These are phyloP conservation scores for Colletotrichum sp. DNA, from an alignment of 2,329 filamentous ascomycete genomes.

Conservation along the genomic window DNA sequence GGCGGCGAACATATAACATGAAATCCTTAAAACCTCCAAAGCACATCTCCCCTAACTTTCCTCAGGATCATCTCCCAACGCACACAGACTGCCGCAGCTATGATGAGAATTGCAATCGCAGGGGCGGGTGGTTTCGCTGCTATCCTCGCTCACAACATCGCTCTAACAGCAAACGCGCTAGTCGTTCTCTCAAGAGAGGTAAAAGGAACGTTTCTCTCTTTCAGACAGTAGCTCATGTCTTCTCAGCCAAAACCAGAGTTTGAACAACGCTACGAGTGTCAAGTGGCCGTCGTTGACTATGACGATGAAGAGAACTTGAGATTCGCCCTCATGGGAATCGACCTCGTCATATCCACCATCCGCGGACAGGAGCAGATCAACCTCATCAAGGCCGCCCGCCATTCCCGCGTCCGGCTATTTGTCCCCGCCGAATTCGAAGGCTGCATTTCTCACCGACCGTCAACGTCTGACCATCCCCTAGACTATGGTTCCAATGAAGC, in stretches of 20 bases:
- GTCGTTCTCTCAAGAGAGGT: conserved; percentile 73
- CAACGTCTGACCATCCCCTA: conserved; percentile 55
- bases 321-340: conserved; percentile 73
- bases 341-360: conserved; percentile 78
- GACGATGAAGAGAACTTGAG: conserved; percentile 59
- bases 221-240: not conserved
- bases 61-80: not conserved
- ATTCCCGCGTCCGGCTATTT: conserved; percentile 69
- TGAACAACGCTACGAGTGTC: conserved; percentile 59
- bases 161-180: conserved; percentile 69
- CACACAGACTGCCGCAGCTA: conserved; percentile 22
- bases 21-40: not conserved
- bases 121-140: conserved; percentile 51
- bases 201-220: conserved; percentile 28
- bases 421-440: conserved; percentile 81
- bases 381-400: conserved; percentile 74
- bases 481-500: conserved; percentile 66
- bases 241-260: conserved; percentile 59
- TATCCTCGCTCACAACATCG: conserved; percentile 58
- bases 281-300: conserved; percentile 75
- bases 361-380: conserved; percentile 69
- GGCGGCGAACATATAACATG: not conserved
- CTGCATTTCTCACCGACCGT: conserved; percentile 56
- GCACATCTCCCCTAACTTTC: not conserved
- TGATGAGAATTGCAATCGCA: conserved; percentile 56